Base-by-base conservation (phyloP, 73 alveolate genomes). In the Uronychia binucleata region DNA sequence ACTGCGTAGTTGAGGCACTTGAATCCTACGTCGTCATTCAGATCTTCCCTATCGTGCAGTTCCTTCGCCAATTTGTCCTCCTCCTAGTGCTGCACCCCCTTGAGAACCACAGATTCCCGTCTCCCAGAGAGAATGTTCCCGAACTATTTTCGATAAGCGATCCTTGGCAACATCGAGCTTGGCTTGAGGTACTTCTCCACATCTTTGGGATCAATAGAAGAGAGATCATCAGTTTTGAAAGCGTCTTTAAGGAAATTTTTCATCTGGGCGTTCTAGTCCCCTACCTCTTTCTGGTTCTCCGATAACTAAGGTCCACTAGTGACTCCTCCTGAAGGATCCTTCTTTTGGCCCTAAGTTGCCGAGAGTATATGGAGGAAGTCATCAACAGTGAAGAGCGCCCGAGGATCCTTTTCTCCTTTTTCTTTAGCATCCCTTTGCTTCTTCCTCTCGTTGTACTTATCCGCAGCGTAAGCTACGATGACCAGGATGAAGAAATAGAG, bases 1-100 rank as follows among this genome's bases (percentile, higher is more conserved):
- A 89, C 95, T 27, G 95, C 83, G 79, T 89, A 89, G 28, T 79
- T 85, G 19, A 84, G 79, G 58, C 95, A 89, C 81, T 89, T 89
- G 59, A 89, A 89, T 25, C 95, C 95, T 78, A 84, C 78, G 28
- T 57, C 13, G 13, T 79, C 77, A 76, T 88, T 81, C 28, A 81
- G 75, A 13, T 81, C 88, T 13, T 58, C 79, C 34, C 29, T 58
- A n/a, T 81, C 25, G 75, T 35, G 77, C 25, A 31, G 11, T 33
- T 60, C 77, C 0, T 80, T 27, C 1, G 59, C 75, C 19, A 27
- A 25, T 25, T 26, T 30, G 28, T 89, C 77, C 28, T 58, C 77
- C 30, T 84, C 75, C 58, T 84, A 33, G 30, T 27, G 74, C 27
- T 58, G 35, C 77, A 35, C 34, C 14, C 84, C 91, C 33, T 74